Evolutionary conservation across 2,329 filamentous ascomycete species (phyloP).

Genomic region (Aureobasidium sp.): DNA sequence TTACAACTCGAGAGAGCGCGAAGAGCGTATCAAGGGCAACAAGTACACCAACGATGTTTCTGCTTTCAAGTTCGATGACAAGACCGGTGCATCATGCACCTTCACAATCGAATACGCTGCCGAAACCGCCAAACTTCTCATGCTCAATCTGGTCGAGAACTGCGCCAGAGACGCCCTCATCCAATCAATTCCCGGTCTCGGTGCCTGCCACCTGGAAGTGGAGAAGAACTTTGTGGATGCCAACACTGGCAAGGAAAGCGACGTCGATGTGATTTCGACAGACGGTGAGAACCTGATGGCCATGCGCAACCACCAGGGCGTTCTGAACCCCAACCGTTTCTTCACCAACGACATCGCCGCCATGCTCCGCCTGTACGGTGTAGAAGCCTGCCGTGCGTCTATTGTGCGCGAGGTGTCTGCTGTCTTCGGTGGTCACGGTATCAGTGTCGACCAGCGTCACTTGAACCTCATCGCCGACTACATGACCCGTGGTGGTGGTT

Average conservation of each 20-base stretch:
- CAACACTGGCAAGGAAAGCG: constrained; percentile 39
- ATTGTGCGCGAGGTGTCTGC: constrained; percentile 79
- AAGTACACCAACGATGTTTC: constrained; percentile 54
- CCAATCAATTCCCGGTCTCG: constrained; percentile 74
- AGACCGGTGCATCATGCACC: constrained; percentile 62
- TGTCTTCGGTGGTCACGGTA: constrained; percentile 86
- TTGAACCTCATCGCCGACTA: constrained; percentile 92
- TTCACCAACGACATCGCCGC: constrained; percentile 88
- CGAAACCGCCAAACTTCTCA: constrained; percentile 77
- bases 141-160: constrained; percentile 81
- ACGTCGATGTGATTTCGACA: constrained; percentile 53
- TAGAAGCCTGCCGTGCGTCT: constrained; percentile 80
- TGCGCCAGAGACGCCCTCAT: constrained; percentile 72
- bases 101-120: constrained; percentile 77
- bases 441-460: constrained; percentile 84
- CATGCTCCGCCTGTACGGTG: constrained; percentile 77
- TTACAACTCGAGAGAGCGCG: constrained; percentile 43
- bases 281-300: constrained; percentile 80
- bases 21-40: constrained; percentile 54
- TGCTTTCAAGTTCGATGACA: constrained; percentile 71
- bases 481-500: constrained; percentile 91
- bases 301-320: constrained; percentile 80
- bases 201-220: constrained; percentile 55
- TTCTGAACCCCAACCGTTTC: constrained; percentile 77
- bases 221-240: constrained; percentile 40